phyloP scores from a whole-genome alignment of 2,329 filamentous ascomycete genomes.

The Neonectria faginata region DNA sequence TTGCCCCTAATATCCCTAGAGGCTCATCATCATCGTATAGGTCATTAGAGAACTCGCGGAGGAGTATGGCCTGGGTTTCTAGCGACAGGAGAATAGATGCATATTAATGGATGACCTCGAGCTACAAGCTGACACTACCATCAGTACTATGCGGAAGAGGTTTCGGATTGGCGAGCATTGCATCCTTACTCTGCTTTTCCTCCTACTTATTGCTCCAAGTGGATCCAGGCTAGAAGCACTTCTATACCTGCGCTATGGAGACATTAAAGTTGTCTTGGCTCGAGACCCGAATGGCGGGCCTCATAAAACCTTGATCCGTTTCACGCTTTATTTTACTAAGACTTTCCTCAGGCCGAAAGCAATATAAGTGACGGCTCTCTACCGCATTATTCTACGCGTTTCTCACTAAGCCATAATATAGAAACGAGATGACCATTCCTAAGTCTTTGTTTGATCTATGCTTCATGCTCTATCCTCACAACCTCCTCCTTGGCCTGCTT shows the following conservation, averaged over 20 bases:
- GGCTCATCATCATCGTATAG: neutral
- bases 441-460: conserved; percentile 52
- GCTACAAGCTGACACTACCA: conserved; percentile 5
- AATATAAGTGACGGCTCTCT: conserved; percentile 21
- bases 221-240: conserved; percentile 32
- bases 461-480: conserved; percentile 51
- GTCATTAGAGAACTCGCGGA: neutral
- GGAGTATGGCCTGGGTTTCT: neutral
- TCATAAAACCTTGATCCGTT: conserved; percentile 29
- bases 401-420: conserved; percentile 16
- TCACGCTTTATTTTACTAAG: conserved; percentile 43
- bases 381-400: conserved; percentile 1
- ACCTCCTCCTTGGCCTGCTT: conserved; percentile 49
- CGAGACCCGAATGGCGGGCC: conserved; percentile 32
- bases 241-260: conserved; percentile 32
- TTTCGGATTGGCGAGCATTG: conserved; percentile 10
- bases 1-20: neutral
- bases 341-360: conserved; percentile 39
- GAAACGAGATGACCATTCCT: conserved; percentile 50
- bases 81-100: conserved; percentile 7
- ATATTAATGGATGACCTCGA: conserved; percentile 16
- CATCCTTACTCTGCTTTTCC: conserved; percentile 33
- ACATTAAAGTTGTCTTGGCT: conserved; percentile 32
- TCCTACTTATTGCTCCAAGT: conserved; percentile 36
- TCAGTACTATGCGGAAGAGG: conserved; percentile 7